Base-by-base conservation (phyloP, 257 asterid species). In the Jaltomata sinuosa region DNA sequence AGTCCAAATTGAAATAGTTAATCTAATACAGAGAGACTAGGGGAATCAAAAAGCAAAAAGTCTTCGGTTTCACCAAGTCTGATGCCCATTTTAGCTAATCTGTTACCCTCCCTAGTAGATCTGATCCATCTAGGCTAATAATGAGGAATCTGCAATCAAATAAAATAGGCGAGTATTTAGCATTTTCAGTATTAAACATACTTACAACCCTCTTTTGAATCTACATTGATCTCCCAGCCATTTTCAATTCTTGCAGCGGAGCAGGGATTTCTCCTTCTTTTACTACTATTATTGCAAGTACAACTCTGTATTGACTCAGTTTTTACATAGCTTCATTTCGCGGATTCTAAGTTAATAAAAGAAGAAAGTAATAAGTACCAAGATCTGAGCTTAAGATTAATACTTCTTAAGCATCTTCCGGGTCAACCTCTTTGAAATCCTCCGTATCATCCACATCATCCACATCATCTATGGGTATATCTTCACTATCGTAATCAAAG, bases 401-500 rank as follows among this genome's bases (percentile, higher is more conserved):
- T 76, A 40, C 15, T 76, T 47, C 61, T 47, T 47, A 50, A 76
- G 81, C 59, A 76, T 47, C 57, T 76, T 45, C 59, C 15, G 22
- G 7, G 25, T 85, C 86, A 6, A 3, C 84, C 82, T 86, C 87
- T 25, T 87, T 22, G 53, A 64, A 79, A 64, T 90, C 92, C 1
- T 88, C 94, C 25, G 79, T 34, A 32, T 32, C 80, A 22, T 69
- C 79, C 31, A 5, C 89, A 72, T 91, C 74, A 22, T 69, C 53
- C 27, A 11, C 89, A 76, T 91, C 97, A 67, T 93, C 97, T 55
- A 93, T 89, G 76, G 94, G 93, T 85, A 94, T 93, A 57, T 94
- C 97, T 89, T 94, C 97, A 49, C 85, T 87, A 40, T 69, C 57
- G 78, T 64, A 85, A 80, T 85, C 87, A 69, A 61, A 22, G 67